Conservation (phyloP, 352 stramenopile genomes). For the Phytophthora ramorum region DNA sequence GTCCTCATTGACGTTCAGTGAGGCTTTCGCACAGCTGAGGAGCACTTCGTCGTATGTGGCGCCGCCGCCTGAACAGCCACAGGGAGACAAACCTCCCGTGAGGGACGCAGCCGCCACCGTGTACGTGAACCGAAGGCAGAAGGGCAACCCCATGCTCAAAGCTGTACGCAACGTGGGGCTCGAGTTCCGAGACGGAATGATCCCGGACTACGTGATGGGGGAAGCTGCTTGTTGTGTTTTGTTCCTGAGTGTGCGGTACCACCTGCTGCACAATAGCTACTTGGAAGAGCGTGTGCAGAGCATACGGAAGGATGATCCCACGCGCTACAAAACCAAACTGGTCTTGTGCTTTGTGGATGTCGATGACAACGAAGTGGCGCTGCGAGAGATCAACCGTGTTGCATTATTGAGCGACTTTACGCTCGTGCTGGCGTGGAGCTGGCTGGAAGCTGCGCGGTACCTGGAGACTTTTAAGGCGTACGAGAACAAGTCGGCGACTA, state of each 20-base stretch:
- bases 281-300: slow-evolving; percentile 92
- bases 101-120: slow-evolving; percentile 67
- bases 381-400: slow-evolving; percentile 95
- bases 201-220: slow-evolving; percentile 95
- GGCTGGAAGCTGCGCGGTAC: slow-evolving; percentile 94
- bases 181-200: slow-evolving; percentile 90
- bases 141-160: slow-evolving; percentile 94
- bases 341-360: slow-evolving; percentile 96
- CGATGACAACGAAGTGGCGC: slow-evolving; percentile 93
- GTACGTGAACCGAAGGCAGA: slow-evolving; percentile 87
- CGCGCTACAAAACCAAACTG: slow-evolving; percentile 88
- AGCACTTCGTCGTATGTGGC: slow-evolving; percentile 65
- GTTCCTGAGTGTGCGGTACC: slow-evolving; percentile 92
- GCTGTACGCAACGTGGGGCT: slow-evolving; percentile 94
- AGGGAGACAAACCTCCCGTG: slow-evolving; percentile 14
- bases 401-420: slow-evolving; percentile 93
- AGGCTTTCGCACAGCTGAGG: slow-evolving; percentile 68
- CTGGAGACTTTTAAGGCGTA: slow-evolving; percentile 97
- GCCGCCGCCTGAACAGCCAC: slow-evolving; percentile 12
- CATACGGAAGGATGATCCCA: slow-evolving; percentile 78
- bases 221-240: slow-evolving; percentile 88
- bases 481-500: slow-evolving; percentile 94
- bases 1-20: slow-evolving; percentile 46
- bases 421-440: slow-evolving; percentile 94
- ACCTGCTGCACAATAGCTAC: slow-evolving; percentile 91